Percentiles rank a stretch among this genome's conserved stretches.
Evolutionary conservation across 768 basidiomycete genomes (phyloP).

Genomic region (Tulasnella sp.): DNA sequence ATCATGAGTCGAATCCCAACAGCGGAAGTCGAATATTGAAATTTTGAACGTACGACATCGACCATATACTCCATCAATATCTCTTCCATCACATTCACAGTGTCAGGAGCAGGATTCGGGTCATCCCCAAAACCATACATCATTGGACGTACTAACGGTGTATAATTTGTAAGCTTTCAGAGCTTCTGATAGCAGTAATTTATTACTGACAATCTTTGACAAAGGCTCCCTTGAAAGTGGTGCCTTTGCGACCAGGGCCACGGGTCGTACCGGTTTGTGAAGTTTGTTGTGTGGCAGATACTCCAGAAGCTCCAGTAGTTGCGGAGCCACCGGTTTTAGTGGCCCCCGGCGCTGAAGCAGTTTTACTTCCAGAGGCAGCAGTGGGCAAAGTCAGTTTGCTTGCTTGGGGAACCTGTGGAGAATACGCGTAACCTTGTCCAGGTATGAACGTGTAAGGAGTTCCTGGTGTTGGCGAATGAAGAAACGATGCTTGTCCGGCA

Average conservation of each 20-base stretch:
- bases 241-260: neutral
- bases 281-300: neutral
- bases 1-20: neutral
- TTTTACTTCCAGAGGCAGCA: neutral
- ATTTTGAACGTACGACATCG: slow-evolving; percentile 65
- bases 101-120: slow-evolving; percentile 73
- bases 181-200: neutral
- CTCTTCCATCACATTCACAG: slow-evolving; percentile 86
- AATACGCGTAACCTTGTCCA: neutral
- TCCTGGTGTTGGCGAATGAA: slow-evolving; percentile 3
- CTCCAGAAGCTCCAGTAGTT: neutral
- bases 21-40: neutral
- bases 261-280: neutral
- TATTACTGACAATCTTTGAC: slow-evolving; percentile 12
- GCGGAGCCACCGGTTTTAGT: neutral
- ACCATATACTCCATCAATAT: slow-evolving; percentile 82
- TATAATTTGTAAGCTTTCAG: neutral
- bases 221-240: slow-evolving; percentile 13
- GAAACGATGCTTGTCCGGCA: neutral
- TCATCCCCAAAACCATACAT: slow-evolving; percentile 96
- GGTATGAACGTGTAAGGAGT: neutral
- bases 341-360: neutral
- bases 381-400: neutral
- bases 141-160: slow-evolving; percentile 53
- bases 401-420: neutral